phyloP scores from a whole-genome alignment of 2,329 filamentous ascomycete species.

The Sporothrix variecibatus region DNA sequence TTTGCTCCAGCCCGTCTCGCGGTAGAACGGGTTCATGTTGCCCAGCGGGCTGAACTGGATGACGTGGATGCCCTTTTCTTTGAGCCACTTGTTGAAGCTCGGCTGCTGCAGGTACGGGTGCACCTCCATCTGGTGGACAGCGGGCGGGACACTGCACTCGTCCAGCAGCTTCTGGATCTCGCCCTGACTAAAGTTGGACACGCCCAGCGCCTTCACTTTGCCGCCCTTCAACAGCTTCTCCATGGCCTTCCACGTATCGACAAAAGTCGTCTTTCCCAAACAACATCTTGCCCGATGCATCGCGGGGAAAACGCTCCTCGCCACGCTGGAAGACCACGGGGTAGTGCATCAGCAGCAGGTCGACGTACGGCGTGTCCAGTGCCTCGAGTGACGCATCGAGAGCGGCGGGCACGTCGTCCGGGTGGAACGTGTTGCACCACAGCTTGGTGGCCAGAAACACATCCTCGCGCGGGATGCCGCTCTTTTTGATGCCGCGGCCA shows the following conservation, averaged over 20 bases:
- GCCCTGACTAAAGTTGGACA: slow-evolving; percentile 52
- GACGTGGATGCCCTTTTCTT: slow-evolving; percentile 59
- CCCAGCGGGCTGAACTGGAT: slow-evolving; percentile 64
- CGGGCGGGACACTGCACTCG: slow-evolving; percentile 58
- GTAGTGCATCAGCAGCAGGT: slow-evolving; percentile 28
- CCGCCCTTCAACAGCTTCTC: slow-evolving; percentile 43
- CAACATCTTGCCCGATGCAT: slow-evolving; percentile 52
- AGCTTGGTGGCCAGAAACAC: slow-evolving; percentile 28
- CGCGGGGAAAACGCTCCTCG: slow-evolving; percentile 42
- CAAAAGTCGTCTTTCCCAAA: slow-evolving; percentile 29
- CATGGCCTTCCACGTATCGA: slow-evolving; percentile 48
- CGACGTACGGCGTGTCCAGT: slow-evolving; percentile 44
- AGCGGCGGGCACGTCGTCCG: slow-evolving; percentile 59
- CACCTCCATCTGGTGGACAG: slow-evolving; percentile 69
- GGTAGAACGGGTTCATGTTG: slow-evolving; percentile 55
- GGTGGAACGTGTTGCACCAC: slow-evolving; percentile 33
- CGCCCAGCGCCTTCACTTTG: slow-evolving; percentile 50
- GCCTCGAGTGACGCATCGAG: slow-evolving; percentile 37
- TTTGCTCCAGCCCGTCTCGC: slow-evolving; percentile 36
- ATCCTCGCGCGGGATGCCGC: slow-evolving; percentile 27
- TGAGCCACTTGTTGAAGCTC: slow-evolving; percentile 58
- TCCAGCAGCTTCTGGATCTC: slow-evolving; percentile 46
- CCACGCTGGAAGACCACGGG: slow-evolving; percentile 46
- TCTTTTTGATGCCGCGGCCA: slow-evolving; percentile 24
- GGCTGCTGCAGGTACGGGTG: slow-evolving; percentile 68